Evolutionary conservation across 495 filamentous ascomycete species (phyloP).

Genomic region (Daldinia decipiens): DNA sequence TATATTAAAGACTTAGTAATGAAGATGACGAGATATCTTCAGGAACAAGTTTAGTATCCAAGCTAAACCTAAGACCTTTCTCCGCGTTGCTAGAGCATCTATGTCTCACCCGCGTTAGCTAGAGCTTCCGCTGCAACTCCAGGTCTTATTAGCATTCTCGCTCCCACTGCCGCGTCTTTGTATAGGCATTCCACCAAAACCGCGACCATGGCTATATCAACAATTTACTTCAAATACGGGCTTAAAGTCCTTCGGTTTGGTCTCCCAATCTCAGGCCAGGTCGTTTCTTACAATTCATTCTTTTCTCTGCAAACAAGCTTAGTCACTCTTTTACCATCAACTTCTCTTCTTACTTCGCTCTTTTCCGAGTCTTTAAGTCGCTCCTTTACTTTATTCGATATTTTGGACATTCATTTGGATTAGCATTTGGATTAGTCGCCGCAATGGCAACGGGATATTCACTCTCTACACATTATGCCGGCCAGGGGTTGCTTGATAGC

Average conservation of each 20-base stretch:
- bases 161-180: conserved; percentile 32
- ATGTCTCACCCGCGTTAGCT: conserved; percentile 44
- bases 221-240: conserved; percentile 35
- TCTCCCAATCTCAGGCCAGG: conserved; percentile 15
- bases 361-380: conserved; percentile 34
- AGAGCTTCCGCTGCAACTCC: conserved; percentile 32
- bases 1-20: neutral
- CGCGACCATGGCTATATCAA: conserved; percentile 30
- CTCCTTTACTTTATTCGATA: conserved; percentile 33
- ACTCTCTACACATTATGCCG: conserved; percentile 45
- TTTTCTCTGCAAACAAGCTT: conserved; percentile 27
- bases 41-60: neutral
- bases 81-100: conserved; percentile 20
- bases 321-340: conserved; percentile 40
- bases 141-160: conserved; percentile 46
- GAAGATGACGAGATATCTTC: neutral
- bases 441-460: conserved; percentile 46
- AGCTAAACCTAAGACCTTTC: conserved; percentile 17
- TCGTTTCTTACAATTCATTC: conserved; percentile 27
- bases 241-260: neutral
- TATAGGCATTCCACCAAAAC: conserved; percentile 39
- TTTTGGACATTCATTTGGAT: conserved; percentile 7
- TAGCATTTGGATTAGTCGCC: conserved; percentile 4
- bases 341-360: conserved; percentile 21
- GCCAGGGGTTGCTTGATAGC: conserved; percentile 48